phyloP scores from a whole-genome alignment of 1,284 basidiomycete genomes.

The Farysia itapuensis region DNA sequence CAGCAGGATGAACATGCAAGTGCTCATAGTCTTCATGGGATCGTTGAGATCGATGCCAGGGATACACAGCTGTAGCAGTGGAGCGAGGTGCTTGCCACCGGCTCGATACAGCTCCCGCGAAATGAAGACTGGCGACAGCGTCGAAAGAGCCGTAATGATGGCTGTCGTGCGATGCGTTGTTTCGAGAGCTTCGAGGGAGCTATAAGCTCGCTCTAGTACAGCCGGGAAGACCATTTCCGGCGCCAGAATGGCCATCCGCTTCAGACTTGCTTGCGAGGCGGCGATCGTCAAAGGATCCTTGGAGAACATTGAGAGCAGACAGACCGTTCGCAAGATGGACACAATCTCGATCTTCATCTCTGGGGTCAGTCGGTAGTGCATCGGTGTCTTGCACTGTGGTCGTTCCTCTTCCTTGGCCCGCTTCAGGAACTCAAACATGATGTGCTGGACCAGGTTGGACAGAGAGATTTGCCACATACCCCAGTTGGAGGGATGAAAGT shows the following conservation, averaged over 20 bases:
- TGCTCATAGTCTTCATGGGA: constrained; percentile 78
- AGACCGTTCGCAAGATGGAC: constrained; percentile 77
- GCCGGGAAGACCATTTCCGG: constrained; percentile 88
- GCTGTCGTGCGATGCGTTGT: constrained; percentile 62
- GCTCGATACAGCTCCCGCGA: constrained; percentile 75
- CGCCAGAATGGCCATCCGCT: constrained; percentile 77
- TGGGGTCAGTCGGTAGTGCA: constrained; percentile 74
- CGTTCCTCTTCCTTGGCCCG: constrained; percentile 71
- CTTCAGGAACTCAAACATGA: constrained; percentile 75
- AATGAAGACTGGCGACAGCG: constrained; percentile 76
- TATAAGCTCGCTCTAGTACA: constrained; percentile 85
- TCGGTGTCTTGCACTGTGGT: constrained; percentile 77
- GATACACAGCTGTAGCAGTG: constrained; percentile 83
- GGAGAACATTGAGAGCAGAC: constrained; percentile 91
- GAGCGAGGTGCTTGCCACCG: constrained; percentile 84
- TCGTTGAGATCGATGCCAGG: constrained; percentile 95
- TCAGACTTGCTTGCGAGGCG: constrained; percentile 63
- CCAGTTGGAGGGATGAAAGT: constrained; percentile 74
- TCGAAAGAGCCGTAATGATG: constrained; percentile 82
- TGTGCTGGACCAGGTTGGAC: constrained; percentile 78
- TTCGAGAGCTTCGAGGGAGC: constrained; percentile 73
- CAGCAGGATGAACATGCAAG: constrained; percentile 76
- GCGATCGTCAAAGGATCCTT: constrained; percentile 67
- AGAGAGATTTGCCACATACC: constrained; percentile 64
- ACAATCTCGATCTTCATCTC: constrained; percentile 83